Evolutionary conservation across 805 yeast species (phyloP).

Genomic region (Metschnikowia bowlesiae): DNA sequence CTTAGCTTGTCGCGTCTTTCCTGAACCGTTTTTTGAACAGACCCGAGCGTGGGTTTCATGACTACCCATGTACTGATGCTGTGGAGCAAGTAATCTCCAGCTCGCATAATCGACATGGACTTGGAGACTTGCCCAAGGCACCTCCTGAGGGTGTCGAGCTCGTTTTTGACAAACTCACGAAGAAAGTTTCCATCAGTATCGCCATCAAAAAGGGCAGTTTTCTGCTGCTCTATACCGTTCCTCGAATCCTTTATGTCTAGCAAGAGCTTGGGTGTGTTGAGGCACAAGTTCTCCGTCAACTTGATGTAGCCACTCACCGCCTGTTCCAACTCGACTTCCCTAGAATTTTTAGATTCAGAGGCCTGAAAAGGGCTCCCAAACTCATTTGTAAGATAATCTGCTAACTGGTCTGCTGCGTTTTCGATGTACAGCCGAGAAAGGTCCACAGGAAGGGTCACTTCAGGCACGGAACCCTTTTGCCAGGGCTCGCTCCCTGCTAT

Average conservation of each 20-base stretch:
- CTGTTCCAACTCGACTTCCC: background rate
- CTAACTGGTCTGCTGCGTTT: background rate
- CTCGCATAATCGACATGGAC: background rate
- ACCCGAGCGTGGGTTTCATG: background rate
- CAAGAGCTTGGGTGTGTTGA: background rate
- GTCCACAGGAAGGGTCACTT: background rate
- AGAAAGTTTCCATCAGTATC: background rate
- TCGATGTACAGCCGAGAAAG: background rate
- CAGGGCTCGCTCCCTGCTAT: background rate
- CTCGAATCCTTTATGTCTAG: background rate
- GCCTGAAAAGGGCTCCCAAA: background rate
- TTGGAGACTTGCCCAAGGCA: background rate
- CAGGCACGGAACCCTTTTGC: background rate
- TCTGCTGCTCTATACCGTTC: background rate
- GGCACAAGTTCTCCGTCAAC: background rate
- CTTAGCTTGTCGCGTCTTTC: background rate
- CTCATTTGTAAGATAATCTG: constrained; percentile 1
- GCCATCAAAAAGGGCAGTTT: background rate
- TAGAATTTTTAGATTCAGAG: background rate
- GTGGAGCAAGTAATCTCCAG: background rate
- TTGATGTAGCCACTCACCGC: background rate
- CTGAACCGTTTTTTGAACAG: background rate
- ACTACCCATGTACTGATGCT: background rate
- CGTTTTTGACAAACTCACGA: background rate
- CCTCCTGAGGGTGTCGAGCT: background rate